These are phyloP conservation scores for Iberis pinnata DNA, from an alignment of 345 rosid species.

Conservation along the genomic window DNA sequence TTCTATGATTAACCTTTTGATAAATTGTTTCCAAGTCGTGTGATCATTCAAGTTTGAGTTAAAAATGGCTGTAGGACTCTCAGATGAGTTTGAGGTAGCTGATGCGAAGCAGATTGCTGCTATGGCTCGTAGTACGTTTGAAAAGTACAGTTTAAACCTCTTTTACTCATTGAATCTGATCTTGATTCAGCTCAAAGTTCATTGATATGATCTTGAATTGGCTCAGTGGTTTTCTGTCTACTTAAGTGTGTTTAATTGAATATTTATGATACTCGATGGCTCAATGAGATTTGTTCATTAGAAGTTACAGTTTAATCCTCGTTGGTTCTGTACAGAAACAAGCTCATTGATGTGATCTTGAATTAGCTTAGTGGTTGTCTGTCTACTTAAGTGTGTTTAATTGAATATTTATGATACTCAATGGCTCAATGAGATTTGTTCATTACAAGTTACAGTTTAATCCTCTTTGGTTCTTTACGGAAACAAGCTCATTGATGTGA, in stretches of 20 bases:
- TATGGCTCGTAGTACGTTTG: conserved; percentile 54
- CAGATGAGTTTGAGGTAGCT: conserved; percentile 48
- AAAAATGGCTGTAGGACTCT: conserved; percentile 39
- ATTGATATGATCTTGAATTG: neutral
- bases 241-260: no score
- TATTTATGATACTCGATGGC: no score
- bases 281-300: no score
- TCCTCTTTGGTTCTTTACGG: neutral
- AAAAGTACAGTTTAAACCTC: conserved; percentile 38
- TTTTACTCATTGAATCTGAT: neutral
- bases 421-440: no score
- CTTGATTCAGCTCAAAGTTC: no score
- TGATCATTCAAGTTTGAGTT: neutral
- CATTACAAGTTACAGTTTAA: no score
- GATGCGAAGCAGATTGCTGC: conserved; percentile 68
- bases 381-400: no score
- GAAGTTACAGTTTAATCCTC: neutral
- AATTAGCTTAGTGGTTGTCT: neutral
- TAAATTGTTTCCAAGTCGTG: neutral
- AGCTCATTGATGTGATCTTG: neutral
- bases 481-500: neutral
- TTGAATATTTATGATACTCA: no score
- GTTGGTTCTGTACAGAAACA: neutral
- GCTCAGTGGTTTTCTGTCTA: neutral
- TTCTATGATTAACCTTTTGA: neutral